Conservation (phyloP, 179 eudicot genomes). For the Carnegiea gigantea region DNA sequence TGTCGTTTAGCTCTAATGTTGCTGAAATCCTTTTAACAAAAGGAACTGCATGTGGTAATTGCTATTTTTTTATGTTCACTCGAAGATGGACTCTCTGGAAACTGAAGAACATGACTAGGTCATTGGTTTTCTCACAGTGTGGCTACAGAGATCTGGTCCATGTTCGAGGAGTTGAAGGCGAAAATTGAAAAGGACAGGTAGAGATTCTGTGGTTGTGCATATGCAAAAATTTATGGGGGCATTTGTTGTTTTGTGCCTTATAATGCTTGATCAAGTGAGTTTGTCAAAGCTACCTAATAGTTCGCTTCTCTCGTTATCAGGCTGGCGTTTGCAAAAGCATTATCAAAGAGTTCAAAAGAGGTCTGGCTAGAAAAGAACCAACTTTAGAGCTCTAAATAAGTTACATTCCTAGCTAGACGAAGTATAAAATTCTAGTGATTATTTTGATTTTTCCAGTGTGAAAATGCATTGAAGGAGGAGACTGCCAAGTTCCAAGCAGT, state of each 20-base stretch:
- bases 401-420: not conserved
- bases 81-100: too few relatives aligned
- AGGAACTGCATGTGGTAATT: too few relatives aligned
- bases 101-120: not conserved
- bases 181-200: constrained; percentile 90
- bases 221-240: too few relatives aligned
- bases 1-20: too few relatives aligned
- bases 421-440: not conserved
- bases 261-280: not conserved
- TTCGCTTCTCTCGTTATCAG: constrained; percentile 35
- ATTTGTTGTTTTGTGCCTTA: too few relatives aligned
- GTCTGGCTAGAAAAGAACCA: constrained; percentile 30
- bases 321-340: constrained; percentile 72
- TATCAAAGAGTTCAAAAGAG: constrained; percentile 92
- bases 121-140: constrained; percentile 39
- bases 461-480: constrained; percentile 73
- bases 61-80: not conserved
- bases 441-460: constrained; percentile 56
- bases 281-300: not conserved
- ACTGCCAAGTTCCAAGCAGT: constrained; percentile 64
- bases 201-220: not conserved
- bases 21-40: too few relatives aligned
- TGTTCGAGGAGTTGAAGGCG: constrained; percentile 62
- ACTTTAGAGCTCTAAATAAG: not conserved
- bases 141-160: constrained; percentile 58